Percentiles rank a stretch among this genome's conserved stretches.
Evolutionary conservation across 2,329 filamentous ascomycete species (phyloP).

Genomic region (Helminthosporium solani): DNA sequence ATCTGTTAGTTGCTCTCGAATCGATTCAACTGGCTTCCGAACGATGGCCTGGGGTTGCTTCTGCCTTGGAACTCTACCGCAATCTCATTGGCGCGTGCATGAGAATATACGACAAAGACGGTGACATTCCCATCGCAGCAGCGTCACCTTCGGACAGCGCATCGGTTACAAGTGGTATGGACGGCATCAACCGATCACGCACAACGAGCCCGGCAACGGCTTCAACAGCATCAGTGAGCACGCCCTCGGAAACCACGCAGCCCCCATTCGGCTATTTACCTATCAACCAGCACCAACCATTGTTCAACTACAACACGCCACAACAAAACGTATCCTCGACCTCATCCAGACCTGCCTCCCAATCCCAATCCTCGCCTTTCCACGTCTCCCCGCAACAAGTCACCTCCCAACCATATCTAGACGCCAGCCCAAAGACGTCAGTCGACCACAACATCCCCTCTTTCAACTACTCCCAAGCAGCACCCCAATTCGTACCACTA

Average conservation of each 20-base stretch:
- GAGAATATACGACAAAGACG: conserved; percentile 74
- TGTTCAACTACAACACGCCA: conserved; percentile 29
- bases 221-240: conserved; percentile 41
- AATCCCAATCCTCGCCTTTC: conserved; percentile 19
- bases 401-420: conserved; percentile 23
- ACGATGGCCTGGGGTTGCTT: conserved; percentile 86
- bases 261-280: conserved; percentile 43
- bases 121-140: conserved; percentile 52
- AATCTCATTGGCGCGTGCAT: conserved; percentile 83
- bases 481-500: conserved; percentile 34
- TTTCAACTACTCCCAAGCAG: conserved; percentile 22
- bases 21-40: conserved; percentile 78
- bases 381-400: conserved; percentile 31
- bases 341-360: conserved; percentile 5
- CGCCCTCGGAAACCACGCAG: conserved; percentile 35
- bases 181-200: conserved; percentile 45
- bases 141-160: conserved; percentile 50
- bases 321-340: conserved; percentile 21
- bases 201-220: conserved; percentile 48
- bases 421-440: conserved; percentile 33
- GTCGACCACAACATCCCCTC: conserved; percentile 30
- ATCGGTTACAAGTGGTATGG: conserved; percentile 42
- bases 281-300: conserved; percentile 27
- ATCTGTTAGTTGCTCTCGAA: conserved; percentile 73
- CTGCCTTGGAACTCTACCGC: conserved; percentile 81